Evolutionary conservation across 805 yeast genomes (phyloP), one percentile per base, ranked within the genome.

Genomic region (Candida golubevii): DNA sequence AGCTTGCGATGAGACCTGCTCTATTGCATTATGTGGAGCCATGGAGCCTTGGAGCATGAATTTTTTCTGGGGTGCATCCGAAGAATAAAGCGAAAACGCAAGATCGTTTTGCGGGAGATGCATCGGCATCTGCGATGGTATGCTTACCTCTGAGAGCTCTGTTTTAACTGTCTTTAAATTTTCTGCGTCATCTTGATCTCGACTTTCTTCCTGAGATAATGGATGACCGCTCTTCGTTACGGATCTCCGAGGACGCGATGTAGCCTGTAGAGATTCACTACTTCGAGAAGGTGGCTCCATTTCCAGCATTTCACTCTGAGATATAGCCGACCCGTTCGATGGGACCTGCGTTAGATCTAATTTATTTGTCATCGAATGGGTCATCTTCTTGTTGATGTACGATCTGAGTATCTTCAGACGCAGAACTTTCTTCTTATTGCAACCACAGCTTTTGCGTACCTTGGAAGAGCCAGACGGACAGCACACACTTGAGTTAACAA

Each of bases 381-480:
- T 39, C 45, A 55, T 36, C 26, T 56, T 58, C 37, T 58, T 62
- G 32, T 59, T 53, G 13, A 68, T 45, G 47, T 64, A 67, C 3
- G 61, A 54, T 45, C 60, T 57, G 44, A 71, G 54, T 28, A 71
- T 71, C 53, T 60, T 60, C 38, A 67, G 60, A 47, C 66, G 63
- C 51, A 62, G 66, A n/a, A 62, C 58, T 26, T 55, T 57, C 43
- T 53, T 58, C 43, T 53, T 55, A 45, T 59, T 50, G 48, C 72
- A 67, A 4, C 61, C 62, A 50, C 74, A 69, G 7, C 49, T 36
- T 41, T 61, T 62, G 29, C 45, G 47, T 8, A 38, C 40, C 39
- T 55, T 54, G 33, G 56, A 45, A 6, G 47, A 47, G 2, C 59
- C 56, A n/a, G 43, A 43, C 34, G 58, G 42, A 32, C 76, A 69